Base-by-base conservation (phyloP, 148 eudicot genomes). In the Chenopodium quinoa region DNA sequence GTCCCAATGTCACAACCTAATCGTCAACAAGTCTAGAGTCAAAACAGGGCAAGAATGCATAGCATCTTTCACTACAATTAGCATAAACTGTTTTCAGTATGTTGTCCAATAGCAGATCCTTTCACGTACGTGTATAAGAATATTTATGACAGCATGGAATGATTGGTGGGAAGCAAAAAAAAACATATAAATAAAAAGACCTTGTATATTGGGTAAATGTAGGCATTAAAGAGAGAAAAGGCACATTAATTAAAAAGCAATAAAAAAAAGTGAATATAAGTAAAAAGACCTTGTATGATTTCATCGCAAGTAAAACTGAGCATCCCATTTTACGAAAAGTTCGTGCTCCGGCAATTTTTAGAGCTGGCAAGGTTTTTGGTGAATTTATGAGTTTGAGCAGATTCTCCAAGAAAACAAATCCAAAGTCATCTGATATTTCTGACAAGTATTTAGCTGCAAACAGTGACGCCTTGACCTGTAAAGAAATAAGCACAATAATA, bases 391-490 rank as follows among this genome's bases (percentile, higher is more conserved):
- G 68, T 50, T 82, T 86, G 17, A 81, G 77, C 67, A 95, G 78
- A 74, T 86, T 87, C 88, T 93, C 97, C 89, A 93, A 79, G 77
- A 91, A 84, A 82, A 92, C 88, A 75, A 78, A 84, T 27, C 92
- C 92, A 88, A 95, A 95, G 81, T 92, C 98, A 86, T 89, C 87
- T 12, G 94, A 92, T 70, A 81, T 63, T 80, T 93, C 97, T 84
- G 86, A 87, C 81, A 93, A 91, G 83, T 93, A 90, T 50, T 91
- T 93, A 23, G 93, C 94, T 71, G 98, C 96, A 87, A 91, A 93
- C 66, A 93, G 86, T 63, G 97, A 86, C 3, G 97, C 97, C 84
- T 90, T 91, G 56, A 88, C 95, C 98, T 94, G 89, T 47, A 83
- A 32, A 84, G 50, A 16, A 58, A 81, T 4, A 75, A 74, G 52